Percentiles rank a stretch among this genome's conserved stretches.
Evolutionary conservation across 495 filamentous ascomycete genomes (phyloP).

Genomic region (Lentithecium fluviatile): DNA sequence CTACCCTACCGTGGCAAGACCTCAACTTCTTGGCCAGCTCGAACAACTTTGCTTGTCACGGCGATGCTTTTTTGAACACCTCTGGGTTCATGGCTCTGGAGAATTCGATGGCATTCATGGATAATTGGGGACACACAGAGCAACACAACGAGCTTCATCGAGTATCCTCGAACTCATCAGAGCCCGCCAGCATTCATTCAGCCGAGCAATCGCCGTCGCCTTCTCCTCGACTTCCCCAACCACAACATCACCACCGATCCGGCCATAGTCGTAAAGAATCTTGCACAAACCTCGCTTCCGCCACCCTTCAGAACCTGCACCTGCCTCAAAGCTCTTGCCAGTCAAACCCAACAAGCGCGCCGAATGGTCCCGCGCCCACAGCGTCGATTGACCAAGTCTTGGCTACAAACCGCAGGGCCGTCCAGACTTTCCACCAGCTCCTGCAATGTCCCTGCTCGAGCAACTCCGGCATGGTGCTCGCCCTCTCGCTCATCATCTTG

Average conservation of each 20-base stretch:
- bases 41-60: background rate
- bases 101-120: slow-evolving; percentile 18
- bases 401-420: slow-evolving; percentile 11
- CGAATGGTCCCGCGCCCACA: background rate
- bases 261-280: slow-evolving; percentile 17
- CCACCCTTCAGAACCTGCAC: slow-evolving; percentile 22
- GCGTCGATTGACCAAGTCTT: slow-evolving; percentile 19
- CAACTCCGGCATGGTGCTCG: slow-evolving; percentile 23
- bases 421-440: slow-evolving; percentile 16
- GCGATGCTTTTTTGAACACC: slow-evolving; percentile 6
- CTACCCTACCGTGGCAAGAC: slow-evolving; percentile 20
- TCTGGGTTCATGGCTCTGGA: slow-evolving; percentile 16
- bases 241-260: slow-evolving; percentile 9
- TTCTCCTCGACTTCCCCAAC: background rate
- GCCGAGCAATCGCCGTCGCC: slow-evolving; percentile 10
- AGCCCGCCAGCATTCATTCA: slow-evolving; percentile 9
- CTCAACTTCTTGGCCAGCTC: slow-evolving; percentile 22
- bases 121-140: slow-evolving; percentile 13
- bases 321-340: slow-evolving; percentile 21
- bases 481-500: slow-evolving; percentile 26
- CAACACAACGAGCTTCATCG: slow-evolving; percentile 13
- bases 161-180: slow-evolving; percentile 10
- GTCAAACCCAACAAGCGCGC: slow-evolving; percentile 16
- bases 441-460: slow-evolving; percentile 29
- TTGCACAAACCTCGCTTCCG: slow-evolving; percentile 18